These are phyloP conservation scores for Gentiana dahurica DNA, from an alignment of 257 asterid species.

Conservation along the genomic window DNA sequence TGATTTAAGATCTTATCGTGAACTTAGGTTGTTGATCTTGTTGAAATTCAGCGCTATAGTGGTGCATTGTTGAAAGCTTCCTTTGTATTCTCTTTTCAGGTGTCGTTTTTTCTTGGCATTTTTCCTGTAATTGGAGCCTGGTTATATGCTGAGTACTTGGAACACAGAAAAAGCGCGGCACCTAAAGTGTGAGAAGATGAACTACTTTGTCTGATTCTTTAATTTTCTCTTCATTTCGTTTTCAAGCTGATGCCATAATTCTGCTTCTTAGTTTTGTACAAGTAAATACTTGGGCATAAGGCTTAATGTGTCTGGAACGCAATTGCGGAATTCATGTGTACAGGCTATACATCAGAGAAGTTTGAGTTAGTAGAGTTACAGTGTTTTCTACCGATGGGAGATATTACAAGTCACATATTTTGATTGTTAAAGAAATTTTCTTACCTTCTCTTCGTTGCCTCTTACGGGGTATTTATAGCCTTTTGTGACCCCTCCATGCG, in stretches of 20 bases:
- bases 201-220: neutral
- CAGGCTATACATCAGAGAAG: too few relatives aligned
- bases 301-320: neutral
- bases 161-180: constrained; percentile 38
- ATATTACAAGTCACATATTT: too few relatives aligned
- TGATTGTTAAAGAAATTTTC: too few relatives aligned
- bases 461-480: too few relatives aligned
- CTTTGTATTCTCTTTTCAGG: constrained; percentile 23
- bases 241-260: neutral
- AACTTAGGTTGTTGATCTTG: neutral
- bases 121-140: constrained; percentile 68
- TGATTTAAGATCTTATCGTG: neutral
- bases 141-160: constrained; percentile 73
- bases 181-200: constrained; percentile 32
- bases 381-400: too few relatives aligned
- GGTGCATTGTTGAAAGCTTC: neutral
- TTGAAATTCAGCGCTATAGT: neutral
- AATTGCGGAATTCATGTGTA: too few relatives aligned
- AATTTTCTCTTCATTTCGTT: neutral
- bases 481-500: too few relatives aligned
- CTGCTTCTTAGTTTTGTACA: neutral
- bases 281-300: neutral
- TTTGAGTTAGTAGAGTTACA: too few relatives aligned
- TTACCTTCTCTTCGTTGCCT: too few relatives aligned
- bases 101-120: constrained; percentile 67